phyloP scores from a whole-genome alignment of 352 stramenopile species.

The Peronospora farinosa region DNA sequence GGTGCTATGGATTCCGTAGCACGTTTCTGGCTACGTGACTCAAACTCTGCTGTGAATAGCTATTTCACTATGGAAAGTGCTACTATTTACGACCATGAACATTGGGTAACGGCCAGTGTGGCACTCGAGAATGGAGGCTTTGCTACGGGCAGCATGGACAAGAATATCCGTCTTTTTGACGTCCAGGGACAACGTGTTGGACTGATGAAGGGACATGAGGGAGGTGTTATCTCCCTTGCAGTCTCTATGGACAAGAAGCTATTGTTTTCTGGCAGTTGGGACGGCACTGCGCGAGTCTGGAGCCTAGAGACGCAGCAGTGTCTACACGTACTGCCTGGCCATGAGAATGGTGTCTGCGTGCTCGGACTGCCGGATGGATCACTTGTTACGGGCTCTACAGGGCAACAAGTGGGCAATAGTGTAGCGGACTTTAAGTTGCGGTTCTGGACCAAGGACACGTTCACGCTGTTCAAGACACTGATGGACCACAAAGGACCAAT shows the following conservation, averaged over 20 bases:
- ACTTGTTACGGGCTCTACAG: slow-evolving; percentile 73
- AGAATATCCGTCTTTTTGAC: slow-evolving; percentile 59
- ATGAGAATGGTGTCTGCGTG: slow-evolving; percentile 84
- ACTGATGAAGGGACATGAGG: slow-evolving; percentile 56
- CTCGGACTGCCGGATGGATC: slow-evolving; percentile 50
- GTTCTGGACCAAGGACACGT: slow-evolving; percentile 58
- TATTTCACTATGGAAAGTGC: slow-evolving; percentile 48
- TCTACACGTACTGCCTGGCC: slow-evolving; percentile 47
- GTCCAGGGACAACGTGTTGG: slow-evolving; percentile 37
- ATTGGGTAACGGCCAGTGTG: slow-evolving; percentile 72
- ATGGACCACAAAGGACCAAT: slow-evolving; percentile 64
- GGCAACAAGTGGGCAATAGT: slow-evolving; percentile 63
- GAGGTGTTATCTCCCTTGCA: slow-evolving; percentile 68
- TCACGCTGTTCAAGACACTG: slow-evolving; percentile 46
- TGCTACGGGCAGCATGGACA: slow-evolving; percentile 79
- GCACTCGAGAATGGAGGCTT: slow-evolving; percentile 48
- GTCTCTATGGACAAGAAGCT: slow-evolving; percentile 32
- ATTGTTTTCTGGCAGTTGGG: slow-evolving; percentile 76
- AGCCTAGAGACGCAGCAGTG: slow-evolving; percentile 46
- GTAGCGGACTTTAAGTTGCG: slow-evolving; percentile 76
- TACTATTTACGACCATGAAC: slow-evolving; percentile 68
- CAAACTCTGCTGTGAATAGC: slow-evolving; percentile 6
- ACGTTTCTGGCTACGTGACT: slow-evolving; percentile 42
- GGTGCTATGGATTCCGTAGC: slow-evolving; percentile 74
- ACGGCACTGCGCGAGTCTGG: slow-evolving; percentile 74